A percentile compares a stretch with the other conserved stretches of the same genome.
Conservation (phyloP, 2,329 filamentous ascomycete species). For the Arthrobotrys entomopaga region DNA sequence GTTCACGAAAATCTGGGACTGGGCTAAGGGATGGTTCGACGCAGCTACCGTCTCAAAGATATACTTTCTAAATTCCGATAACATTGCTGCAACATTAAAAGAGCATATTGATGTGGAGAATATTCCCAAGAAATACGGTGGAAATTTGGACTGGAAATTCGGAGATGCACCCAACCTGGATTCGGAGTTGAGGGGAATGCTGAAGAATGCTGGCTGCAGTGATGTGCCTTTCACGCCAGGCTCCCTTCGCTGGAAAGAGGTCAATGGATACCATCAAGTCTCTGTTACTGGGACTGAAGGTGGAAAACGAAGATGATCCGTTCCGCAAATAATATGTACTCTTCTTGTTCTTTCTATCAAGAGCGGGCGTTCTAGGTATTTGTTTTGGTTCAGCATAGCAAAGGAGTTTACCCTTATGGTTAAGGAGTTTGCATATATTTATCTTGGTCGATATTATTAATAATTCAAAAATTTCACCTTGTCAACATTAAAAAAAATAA, state of each 20-base stretch:
- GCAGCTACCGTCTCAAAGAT: conserved; percentile 95
- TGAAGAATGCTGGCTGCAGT: conserved; percentile 18
- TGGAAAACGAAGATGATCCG: conserved; percentile 26
- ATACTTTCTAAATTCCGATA: conserved; percentile 79
- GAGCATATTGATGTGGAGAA: conserved; percentile 82
- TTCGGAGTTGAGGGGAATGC: conserved; percentile 65
- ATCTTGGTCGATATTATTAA: too few relatives aligned
- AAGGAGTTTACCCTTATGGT: not conserved
- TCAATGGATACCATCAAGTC: conserved; percentile 10
- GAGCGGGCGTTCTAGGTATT: not conserved
- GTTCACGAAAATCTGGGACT: conserved; percentile 75
- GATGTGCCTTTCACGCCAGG: conserved; percentile 33
- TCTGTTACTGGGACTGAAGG: conserved; percentile 14
- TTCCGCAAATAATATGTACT: not conserved
- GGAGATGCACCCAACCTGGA: conserved; percentile 79
- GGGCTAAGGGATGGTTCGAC: conserved; percentile 95
- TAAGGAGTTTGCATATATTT: too few relatives aligned
- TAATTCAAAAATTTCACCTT: too few relatives aligned
- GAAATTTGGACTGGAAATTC: conserved; percentile 83
- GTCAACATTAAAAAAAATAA: too few relatives aligned
- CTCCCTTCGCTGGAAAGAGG: conserved; percentile 27
- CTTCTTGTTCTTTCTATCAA: not conserved
- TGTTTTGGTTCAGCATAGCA: conserved; percentile 2
- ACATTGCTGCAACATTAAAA: conserved; percentile 79
- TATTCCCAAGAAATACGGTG: conserved; percentile 92